A percentile compares a stretch with the other conserved stretches of the same genome.
phyloP scores from a whole-genome alignment of 192 early-diverging fungal genomes.

The Backusella sp. region DNA sequence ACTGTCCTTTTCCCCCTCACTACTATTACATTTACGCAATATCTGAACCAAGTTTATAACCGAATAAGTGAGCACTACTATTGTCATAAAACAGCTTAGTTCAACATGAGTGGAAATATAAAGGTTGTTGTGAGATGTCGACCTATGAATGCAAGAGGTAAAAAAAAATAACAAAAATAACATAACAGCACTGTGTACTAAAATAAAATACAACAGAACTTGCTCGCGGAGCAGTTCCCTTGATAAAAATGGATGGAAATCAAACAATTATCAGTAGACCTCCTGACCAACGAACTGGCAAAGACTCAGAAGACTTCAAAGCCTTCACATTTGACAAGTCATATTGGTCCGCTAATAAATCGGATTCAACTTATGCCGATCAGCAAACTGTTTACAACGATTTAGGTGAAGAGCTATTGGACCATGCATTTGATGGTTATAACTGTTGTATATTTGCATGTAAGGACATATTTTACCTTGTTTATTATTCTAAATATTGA shows the following conservation, averaged over 20 bases:
- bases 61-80: neutral
- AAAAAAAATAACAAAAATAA: neutral
- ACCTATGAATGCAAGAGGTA: constrained; percentile 72
- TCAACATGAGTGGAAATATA: constrained; percentile 46
- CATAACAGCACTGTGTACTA: neutral
- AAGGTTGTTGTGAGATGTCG: constrained; percentile 80
- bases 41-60: neutral
- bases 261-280: constrained; percentile 66
- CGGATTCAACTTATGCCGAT: constrained; percentile 61
- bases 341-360: constrained; percentile 79
- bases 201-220: constrained; percentile 42
- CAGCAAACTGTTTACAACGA: constrained; percentile 77
- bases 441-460: constrained; percentile 96
- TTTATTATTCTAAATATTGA: neutral
- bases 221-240: constrained; percentile 57
- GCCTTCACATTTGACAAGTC: constrained; percentile 86
- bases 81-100: neutral
- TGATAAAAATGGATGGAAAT: constrained; percentile 72
- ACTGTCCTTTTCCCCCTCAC: neutral
- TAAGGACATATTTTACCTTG: constrained; percentile 34
- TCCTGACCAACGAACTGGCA: constrained; percentile 35
- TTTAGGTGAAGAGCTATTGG: constrained; percentile 75
- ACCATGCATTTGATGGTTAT: constrained; percentile 88
- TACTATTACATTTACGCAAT: neutral
- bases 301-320: constrained; percentile 47